Evolutionary conservation across 148 eudicot genomes (phyloP).

Genomic region (Euryodendron excelsum): DNA sequence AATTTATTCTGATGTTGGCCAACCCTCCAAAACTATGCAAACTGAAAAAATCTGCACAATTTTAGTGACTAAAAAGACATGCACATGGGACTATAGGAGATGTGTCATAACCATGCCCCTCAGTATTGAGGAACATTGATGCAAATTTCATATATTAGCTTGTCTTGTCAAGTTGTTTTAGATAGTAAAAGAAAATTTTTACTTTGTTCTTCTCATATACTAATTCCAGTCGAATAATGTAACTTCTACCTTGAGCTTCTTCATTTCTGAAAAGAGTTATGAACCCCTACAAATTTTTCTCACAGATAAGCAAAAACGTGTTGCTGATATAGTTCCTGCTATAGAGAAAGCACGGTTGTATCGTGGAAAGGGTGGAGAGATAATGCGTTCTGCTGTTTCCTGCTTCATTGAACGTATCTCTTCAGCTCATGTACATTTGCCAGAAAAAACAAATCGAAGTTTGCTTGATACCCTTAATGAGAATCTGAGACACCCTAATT

Average conservation of each 20-base stretch:
- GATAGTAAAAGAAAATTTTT: background rate
- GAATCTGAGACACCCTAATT: constrained; percentile 89
- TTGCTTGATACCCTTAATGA: constrained; percentile 82
- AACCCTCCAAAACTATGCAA: too few relatives aligned
- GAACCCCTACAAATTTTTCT: background rate
- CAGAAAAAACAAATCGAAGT: constrained; percentile 66
- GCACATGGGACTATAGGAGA: too few relatives aligned
- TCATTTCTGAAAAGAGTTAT: constrained; percentile 1
- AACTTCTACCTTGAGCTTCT: background rate
- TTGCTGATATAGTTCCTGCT: constrained; percentile 85
- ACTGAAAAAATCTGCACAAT: too few relatives aligned
- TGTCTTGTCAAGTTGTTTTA: background rate
- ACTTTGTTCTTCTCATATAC: background rate
- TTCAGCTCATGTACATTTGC: constrained; percentile 43
- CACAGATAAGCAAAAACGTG: constrained; percentile 78
- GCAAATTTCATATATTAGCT: background rate
- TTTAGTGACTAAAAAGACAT: too few relatives aligned
- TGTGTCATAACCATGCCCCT: background rate
- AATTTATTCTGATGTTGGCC: too few relatives aligned
- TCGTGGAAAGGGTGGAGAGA: constrained; percentile 99
- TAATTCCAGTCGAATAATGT: background rate
- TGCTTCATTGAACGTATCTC: constrained; percentile 81
- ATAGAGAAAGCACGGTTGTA: constrained; percentile 95
- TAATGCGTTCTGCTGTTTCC: constrained; percentile 96
- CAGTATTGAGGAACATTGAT: background rate